phyloP scores from a whole-genome alignment of 1,139 yeast species.

The Blastobotrys ciferrii region DNA sequence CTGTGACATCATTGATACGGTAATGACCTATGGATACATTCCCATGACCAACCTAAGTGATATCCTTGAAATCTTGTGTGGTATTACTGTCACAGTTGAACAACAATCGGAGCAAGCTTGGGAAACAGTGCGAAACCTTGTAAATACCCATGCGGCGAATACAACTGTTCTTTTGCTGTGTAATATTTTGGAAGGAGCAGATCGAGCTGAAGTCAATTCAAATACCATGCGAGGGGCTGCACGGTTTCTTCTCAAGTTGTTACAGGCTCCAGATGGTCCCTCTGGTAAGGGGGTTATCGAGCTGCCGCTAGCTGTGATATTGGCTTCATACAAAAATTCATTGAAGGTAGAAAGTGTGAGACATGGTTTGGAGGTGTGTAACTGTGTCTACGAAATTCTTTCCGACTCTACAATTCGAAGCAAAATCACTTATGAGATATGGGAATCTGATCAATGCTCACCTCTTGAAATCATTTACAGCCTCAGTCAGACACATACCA shows the following conservation, averaged over 20 bases:
- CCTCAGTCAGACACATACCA: constrained; percentile 34
- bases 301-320: constrained; percentile 28
- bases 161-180: constrained; percentile 40
- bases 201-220: constrained; percentile 31
- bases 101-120: constrained; percentile 43
- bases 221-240: constrained; percentile 53
- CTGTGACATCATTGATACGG: constrained; percentile 47
- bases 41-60: constrained; percentile 44
- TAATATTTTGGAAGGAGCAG: constrained; percentile 37
- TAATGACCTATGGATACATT: constrained; percentile 48
- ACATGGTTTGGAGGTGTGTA: constrained; percentile 32
- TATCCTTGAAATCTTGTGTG: constrained; percentile 50
- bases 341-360: constrained; percentile 29
- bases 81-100: constrained; percentile 44
- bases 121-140: constrained; percentile 40
- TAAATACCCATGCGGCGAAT: constrained; percentile 40
- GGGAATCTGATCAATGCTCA: constrained; percentile 48
- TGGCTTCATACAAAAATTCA: constrained; percentile 30
- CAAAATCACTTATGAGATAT: constrained; percentile 41
- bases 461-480: constrained; percentile 40
- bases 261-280: constrained; percentile 20
- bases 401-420: constrained; percentile 22
- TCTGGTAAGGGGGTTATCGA: constrained; percentile 21
- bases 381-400: constrained; percentile 30
- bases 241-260: constrained; percentile 30